Evolutionary conservation across 108 stramenopile genomes (phyloP).

Genomic region (Aurantiochytrium sp.): DNA sequence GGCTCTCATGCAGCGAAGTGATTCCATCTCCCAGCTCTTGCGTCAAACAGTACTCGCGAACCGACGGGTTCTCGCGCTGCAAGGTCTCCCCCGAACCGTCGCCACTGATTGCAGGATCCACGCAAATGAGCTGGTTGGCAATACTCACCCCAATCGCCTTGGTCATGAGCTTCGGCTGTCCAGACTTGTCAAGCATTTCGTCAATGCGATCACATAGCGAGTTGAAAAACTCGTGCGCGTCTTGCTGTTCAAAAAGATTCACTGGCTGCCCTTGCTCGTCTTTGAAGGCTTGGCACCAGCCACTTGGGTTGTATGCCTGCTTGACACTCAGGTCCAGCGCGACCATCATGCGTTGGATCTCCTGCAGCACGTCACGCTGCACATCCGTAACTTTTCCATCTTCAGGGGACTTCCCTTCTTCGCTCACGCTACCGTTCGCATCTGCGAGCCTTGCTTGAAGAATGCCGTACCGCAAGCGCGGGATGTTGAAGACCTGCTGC

Average conservation of each 20-base stretch:
- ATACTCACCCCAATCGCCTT: slow-evolving; percentile 36
- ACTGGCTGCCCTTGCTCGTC: slow-evolving; percentile 44
- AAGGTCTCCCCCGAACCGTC: neutral
- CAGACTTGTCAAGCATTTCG: neutral
- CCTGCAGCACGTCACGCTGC: neutral
- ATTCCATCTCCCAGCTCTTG: neutral
- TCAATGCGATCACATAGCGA: slow-evolving; percentile 42
- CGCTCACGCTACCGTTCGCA: neutral
- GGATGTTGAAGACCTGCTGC: slow-evolving; percentile 58
- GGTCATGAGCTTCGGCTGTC: slow-evolving; percentile 13
- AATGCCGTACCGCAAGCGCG: slow-evolving; percentile 14
- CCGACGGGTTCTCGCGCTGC: slow-evolving; percentile 28
- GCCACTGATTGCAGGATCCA: neutral
- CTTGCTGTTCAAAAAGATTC: slow-evolving; percentile 49
- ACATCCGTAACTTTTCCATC: neutral
- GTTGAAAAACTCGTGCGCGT: slow-evolving; percentile 48
- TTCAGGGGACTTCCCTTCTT: too few species aligned
- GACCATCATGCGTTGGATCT: slow-evolving; percentile 27
- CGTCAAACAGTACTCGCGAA: neutral
- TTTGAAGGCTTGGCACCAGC: slow-evolving; percentile 19
- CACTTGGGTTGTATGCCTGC: neutral
- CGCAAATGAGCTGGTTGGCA: slow-evolving; percentile 39
- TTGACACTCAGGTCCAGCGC: neutral
- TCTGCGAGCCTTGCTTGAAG: neutral
- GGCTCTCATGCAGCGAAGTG: neutral